Evolutionary conservation across 192 early-diverging fungal genomes (phyloP).

Genomic region (Spinellus fusiger): DNA sequence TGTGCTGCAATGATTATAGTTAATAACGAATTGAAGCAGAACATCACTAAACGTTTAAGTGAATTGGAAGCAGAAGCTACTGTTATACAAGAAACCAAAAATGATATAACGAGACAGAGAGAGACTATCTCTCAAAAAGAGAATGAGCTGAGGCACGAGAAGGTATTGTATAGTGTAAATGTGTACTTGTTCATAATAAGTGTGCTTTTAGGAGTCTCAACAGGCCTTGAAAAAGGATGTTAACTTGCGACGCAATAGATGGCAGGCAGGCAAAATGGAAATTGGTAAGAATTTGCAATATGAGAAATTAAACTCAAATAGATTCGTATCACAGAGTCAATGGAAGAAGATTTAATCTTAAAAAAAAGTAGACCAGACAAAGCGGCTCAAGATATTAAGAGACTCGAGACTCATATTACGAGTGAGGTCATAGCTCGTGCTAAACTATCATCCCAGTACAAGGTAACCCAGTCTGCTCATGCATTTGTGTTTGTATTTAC

Average conservation of each 20-base stretch:
- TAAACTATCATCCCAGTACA: too few relatives aligned
- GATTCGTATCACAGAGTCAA: neutral
- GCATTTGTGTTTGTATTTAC: too few relatives aligned
- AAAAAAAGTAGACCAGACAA: neutral
- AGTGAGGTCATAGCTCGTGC: too few relatives aligned
- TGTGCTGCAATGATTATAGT: too few relatives aligned
- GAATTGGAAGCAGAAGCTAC: conserved; percentile 34
- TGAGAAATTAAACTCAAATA: neutral
- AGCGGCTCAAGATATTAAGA: neutral
- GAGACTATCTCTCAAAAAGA: neutral
- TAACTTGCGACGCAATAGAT: neutral
- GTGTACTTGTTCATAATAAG: too few relatives aligned
- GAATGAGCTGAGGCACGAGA: conserved; percentile 8
- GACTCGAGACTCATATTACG: neutral
- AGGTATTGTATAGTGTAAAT: too few relatives aligned
- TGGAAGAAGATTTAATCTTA: neutral
- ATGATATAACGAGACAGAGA: conserved; percentile 34
- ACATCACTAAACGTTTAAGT: conserved; percentile 22
- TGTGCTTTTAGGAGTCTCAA: too few relatives aligned
- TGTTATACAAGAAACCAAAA: conserved; percentile 28
- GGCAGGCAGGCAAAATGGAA: too few relatives aligned
- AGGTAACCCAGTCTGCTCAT: too few relatives aligned
- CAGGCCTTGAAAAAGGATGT: conserved; percentile 1
- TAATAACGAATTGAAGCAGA: too few relatives aligned
- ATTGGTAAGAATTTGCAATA: too few relatives aligned